Conservation (phyloP, 768 basidiomycete genomes). For the Lactarius sp. region DNA sequence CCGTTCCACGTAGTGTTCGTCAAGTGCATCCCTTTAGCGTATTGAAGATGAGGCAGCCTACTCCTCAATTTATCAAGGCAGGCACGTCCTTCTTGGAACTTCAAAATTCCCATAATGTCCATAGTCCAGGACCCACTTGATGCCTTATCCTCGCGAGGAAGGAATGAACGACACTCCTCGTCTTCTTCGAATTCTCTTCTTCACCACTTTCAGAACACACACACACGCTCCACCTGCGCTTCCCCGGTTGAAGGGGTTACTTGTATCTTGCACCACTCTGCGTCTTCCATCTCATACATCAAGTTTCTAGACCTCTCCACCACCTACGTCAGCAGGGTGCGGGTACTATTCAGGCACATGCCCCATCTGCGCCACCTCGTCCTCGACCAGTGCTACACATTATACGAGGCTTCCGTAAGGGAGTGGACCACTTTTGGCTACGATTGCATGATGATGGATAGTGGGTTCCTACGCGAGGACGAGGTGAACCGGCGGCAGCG, state of each 20-base stretch:
- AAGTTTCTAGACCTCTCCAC: slow-evolving; percentile 74
- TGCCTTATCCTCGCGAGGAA: too few relatives aligned
- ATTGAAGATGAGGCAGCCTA: slow-evolving; percentile 45
- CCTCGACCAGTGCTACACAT: slow-evolving; percentile 58
- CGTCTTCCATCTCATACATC: slow-evolving; percentile 38
- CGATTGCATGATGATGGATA: slow-evolving; percentile 32
- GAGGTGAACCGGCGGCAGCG: too few relatives aligned
- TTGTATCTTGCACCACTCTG: neutral
- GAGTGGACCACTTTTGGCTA: slow-evolving; percentile 62
- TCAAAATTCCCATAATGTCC: too few relatives aligned
- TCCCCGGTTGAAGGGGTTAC: too few relatives aligned
- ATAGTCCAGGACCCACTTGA: too few relatives aligned
- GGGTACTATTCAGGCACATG: slow-evolving; percentile 31
- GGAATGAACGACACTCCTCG: too few relatives aligned
- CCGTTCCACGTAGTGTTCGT: neutral
- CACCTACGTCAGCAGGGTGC: slow-evolving; percentile 44
- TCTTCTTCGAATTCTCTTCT: too few relatives aligned
- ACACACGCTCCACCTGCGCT: too few relatives aligned
- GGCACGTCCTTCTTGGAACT: too few relatives aligned
- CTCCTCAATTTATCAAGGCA: too few relatives aligned
- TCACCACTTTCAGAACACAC: too few relatives aligned
- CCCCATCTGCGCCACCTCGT: slow-evolving; percentile 56
- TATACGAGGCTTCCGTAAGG: slow-evolving; percentile 40
- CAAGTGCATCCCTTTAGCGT: slow-evolving; percentile 40
- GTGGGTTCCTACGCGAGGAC: neutral